A percentile compares a stretch with the other conserved stretches of the same genome.
Conservation (phyloP, 202 grass and related monocot species). For the Musa balbisiana region DNA sequence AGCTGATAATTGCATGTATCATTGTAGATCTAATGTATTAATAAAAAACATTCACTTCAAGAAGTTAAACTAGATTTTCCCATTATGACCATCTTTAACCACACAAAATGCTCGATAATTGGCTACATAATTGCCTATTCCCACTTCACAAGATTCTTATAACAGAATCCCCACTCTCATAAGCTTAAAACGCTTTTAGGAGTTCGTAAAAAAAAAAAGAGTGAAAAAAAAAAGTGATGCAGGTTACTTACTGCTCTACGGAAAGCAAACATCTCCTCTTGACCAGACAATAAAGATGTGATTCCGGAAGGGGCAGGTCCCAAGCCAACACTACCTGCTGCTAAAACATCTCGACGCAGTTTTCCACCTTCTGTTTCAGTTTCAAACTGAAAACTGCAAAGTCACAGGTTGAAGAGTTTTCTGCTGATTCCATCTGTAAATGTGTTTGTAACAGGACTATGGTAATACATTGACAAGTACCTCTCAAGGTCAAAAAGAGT, state of each 20-base stretch:
- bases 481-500: conserved; percentile 93
- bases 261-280: conserved; percentile 93
- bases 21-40: too few relatives aligned
- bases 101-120: background rate
- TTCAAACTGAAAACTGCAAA: conserved; percentile 90
- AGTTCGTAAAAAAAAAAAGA: background rate
- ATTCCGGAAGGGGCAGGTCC: conserved; percentile 44
- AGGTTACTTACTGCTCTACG: conserved; percentile 71
- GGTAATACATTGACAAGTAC: conserved; percentile 29
- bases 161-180: background rate
- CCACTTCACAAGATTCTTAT: background rate
- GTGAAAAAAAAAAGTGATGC: background rate
- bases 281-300: conserved; percentile 64
- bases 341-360: conserved; percentile 75
- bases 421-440: background rate
- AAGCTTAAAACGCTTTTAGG: background rate
- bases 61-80: background rate
- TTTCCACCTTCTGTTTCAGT: conserved; percentile 68
- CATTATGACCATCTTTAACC: background rate
- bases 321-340: conserved; percentile 47
- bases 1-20: too few relatives aligned
- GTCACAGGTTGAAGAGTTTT: background rate
- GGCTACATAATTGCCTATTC: background rate
- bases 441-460: background rate
- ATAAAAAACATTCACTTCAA: too few relatives aligned